These are phyloP conservation scores for Podaxis sp. DNA, from an alignment of 768 basidiomycete genomes.

Conservation along the genomic window DNA sequence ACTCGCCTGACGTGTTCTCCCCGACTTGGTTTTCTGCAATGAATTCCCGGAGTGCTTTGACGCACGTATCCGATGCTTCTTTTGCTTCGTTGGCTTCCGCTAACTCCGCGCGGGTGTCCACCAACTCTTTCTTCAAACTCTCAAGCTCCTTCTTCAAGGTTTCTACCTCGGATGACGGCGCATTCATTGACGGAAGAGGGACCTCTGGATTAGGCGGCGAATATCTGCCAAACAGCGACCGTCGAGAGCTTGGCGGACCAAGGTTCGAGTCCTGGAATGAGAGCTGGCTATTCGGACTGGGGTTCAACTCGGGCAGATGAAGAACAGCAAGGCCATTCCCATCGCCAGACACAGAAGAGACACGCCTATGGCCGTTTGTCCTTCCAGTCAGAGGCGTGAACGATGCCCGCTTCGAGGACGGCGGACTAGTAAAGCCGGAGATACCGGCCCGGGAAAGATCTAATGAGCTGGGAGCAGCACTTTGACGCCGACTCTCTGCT, in stretches of 20 bases:
- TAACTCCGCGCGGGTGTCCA: constrained; percentile 30
- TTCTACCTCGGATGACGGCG: constrained; percentile 54
- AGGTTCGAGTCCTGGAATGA: constrained; percentile 23
- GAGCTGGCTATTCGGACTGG: constrained; percentile 35
- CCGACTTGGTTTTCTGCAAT: constrained; percentile 76
- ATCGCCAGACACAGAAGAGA: constrained; percentile 75
- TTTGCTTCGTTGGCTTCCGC: constrained; percentile 79
- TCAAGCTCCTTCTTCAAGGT: constrained; percentile 60
- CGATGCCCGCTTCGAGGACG: constrained; percentile 68
- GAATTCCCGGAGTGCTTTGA: constrained; percentile 79
- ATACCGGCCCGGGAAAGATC: constrained; percentile 52
- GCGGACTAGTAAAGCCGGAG: constrained; percentile 40
- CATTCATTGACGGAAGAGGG: constrained; percentile 47
- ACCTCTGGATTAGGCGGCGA: constrained; percentile 44
- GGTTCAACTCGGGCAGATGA: constrained; percentile 30
- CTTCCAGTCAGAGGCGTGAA: constrained; percentile 70
- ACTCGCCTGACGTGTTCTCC: constrained; percentile 19
- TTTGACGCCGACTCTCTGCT: constrained; percentile 69
- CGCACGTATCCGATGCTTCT: constrained; percentile 85
- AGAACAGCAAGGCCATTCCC: constrained; percentile 30
- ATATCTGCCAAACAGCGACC: constrained; percentile 48
- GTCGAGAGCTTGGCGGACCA: constrained; percentile 30
- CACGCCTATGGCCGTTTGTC: constrained; percentile 60
- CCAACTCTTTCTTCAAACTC: constrained; percentile 56
- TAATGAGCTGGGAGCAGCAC: constrained; percentile 42